These are phyloP conservation scores for Phalaenopsis equestris DNA, from an alignment of 106 monocot genomes.

Conservation along the genomic window DNA sequence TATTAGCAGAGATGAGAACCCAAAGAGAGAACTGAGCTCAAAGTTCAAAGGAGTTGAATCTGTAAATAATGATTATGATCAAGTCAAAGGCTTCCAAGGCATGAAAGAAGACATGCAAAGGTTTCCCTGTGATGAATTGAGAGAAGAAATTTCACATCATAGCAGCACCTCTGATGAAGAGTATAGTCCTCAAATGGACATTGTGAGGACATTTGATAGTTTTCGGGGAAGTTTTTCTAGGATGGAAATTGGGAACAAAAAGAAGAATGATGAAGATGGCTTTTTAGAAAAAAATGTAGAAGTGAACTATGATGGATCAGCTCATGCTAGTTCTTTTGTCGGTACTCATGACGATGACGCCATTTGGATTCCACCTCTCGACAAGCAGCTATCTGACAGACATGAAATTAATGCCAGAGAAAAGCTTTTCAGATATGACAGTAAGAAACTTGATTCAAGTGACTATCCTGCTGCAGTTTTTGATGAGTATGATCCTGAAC, in stretches of 20 bases:
- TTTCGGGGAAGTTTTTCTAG: slow-evolving; percentile 12
- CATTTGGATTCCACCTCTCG: slow-evolving; percentile 9
- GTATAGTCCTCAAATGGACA: not conserved
- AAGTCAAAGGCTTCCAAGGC: slow-evolving; percentile 1
- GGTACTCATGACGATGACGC: slow-evolving; percentile 8
- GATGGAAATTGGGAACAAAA: slow-evolving; percentile 5
- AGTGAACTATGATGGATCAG: slow-evolving; percentile 7
- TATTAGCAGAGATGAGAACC: slow-evolving; percentile 6
- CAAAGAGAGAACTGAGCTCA: not conserved
- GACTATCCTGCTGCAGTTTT: slow-evolving; percentile 30
- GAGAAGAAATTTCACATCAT: slow-evolving; percentile 5
- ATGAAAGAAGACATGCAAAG: slow-evolving; percentile 6
- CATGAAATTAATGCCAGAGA: slow-evolving; percentile 6
- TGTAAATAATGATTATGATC: not conserved
- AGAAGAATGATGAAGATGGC: slow-evolving; percentile 12
- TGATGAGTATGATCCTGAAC: slow-evolving; percentile 50
- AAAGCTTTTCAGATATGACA: not conserved
- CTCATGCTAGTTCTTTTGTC: slow-evolving; percentile 2
- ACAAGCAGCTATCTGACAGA: not conserved
- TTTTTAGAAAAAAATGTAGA: not conserved
- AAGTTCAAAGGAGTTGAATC: slow-evolving; percentile 11
- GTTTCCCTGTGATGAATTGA: slow-evolving; percentile 15
- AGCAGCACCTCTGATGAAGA: slow-evolving; percentile 2
- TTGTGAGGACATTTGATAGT: not conserved
- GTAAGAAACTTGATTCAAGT: not conserved